Evolutionary conservation across 176 grass and related monocot species (phyloP).

Genomic region (Carex pumila): DNA sequence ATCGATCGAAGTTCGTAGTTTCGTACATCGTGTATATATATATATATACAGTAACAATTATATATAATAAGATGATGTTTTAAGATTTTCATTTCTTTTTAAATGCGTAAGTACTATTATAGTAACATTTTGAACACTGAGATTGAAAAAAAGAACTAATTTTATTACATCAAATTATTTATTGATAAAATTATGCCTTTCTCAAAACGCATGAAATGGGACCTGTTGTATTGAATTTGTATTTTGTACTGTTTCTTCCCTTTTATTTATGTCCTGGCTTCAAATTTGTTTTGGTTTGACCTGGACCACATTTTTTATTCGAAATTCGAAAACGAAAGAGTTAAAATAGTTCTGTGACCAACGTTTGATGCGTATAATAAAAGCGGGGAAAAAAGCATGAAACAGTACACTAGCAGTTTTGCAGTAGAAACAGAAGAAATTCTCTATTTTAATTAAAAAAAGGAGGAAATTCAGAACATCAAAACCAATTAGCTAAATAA

Average conservation of each 20-base stretch:
- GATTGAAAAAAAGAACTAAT: no score
- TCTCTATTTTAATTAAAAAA: no score
- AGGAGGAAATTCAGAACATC: not conserved
- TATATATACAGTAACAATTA: no score
- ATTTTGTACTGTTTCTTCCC: not conserved
- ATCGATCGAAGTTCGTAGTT: no score
- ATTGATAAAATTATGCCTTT: not conserved
- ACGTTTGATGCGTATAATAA: not conserved
- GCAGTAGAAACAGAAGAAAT: not conserved
- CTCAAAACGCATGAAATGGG: not conserved
- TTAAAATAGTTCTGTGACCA: not conserved
- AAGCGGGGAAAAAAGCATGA: not conserved
- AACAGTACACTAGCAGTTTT: not conserved
- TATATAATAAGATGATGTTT: no score
- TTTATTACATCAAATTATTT: no score
- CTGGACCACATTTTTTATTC: no score
- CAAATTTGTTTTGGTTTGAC: not conserved
- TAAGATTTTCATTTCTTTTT: no score
- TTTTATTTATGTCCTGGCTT: not conserved
- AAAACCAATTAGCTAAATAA: not conserved
- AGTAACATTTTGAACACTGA: no score
- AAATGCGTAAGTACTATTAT: no score
- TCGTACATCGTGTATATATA: no score
- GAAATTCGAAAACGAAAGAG: no score
- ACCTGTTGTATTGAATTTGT: not conserved